Base-by-base conservation (phyloP, 2,329 filamentous ascomycete species). In the Fusarium sublunatum region DNA sequence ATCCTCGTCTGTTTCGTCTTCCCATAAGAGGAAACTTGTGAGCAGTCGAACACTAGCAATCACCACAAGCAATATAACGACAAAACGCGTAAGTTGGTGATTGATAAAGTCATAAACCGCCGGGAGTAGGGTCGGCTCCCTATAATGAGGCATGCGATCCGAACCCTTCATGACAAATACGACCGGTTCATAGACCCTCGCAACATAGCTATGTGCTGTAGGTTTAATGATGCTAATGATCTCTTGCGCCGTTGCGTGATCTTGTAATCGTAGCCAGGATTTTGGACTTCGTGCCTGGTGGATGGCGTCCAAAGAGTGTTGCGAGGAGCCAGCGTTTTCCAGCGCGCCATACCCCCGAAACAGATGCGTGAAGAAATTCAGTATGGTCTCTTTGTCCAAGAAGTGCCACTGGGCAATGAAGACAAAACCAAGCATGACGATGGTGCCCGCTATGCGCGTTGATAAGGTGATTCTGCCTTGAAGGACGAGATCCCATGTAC, bases 351-450 rank as follows among this genome's bases (percentile, higher is more conserved):
- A 42, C 4, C 59, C 58, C 58, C 52, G 65, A 51, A 65, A 68
- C n/a, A 73, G 38, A 10, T 70, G 68, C n/a, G 61, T 40, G 19
- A 74, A 40, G 35, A 72, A 69, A 31, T 72, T 65, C 11, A 72
- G 51, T 9, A 83, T 67, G 43, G 81, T 82, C 49, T 83, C 82
- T 43, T 83, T 83, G 41, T 89, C 88, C 62, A 91, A 90, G 65
- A 93, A 93, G 70, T 93, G 91, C 82, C 88, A 91, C 66, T 93
- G 91, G 1, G 91, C 86, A 39, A 89, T 86, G 13, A 92, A 72
- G 7, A 93, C 84, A 64, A 92, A 91, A 2, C 86, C 87, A 22
- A 92, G 78, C 73, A 92, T 88, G 28, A 92, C 87, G 11, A 89
- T 82, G 0, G 90, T 91, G 1, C 91, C 91, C 3, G 90, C 90